Evolutionary conservation across 2,329 filamentous ascomycete species (phyloP).

Genomic region (Colletotrichum tropicicola): DNA sequence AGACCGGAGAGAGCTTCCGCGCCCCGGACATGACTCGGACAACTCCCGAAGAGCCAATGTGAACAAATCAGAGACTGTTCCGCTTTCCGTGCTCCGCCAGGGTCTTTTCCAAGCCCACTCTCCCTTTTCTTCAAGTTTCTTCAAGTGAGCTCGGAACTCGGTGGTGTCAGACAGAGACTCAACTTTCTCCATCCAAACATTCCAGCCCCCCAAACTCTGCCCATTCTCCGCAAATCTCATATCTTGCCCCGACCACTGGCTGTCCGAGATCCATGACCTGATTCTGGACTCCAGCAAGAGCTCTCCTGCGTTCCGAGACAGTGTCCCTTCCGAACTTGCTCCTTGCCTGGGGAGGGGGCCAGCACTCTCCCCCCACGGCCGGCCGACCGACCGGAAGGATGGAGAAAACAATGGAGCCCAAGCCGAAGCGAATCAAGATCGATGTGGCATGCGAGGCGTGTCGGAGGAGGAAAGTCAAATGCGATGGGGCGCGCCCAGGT

Average conservation of each 20-base stretch:
- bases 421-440: conserved; percentile 51
- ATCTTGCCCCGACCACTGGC: background rate
- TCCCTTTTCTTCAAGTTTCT: background rate
- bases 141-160: conserved; percentile 19
- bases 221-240: conserved; percentile 10
- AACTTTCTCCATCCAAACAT: conserved; percentile 12
- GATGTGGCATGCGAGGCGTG: conserved; percentile 53
- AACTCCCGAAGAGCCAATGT: background rate
- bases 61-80: conserved; percentile 10
- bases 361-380: background rate
- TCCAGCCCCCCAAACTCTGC: conserved; percentile 2
- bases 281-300: background rate
- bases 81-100: conserved; percentile 11
- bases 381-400: background rate
- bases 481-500: conserved; percentile 50
- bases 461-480: conserved; percentile 50
- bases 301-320: conserved; percentile 10
- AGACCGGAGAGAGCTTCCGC: background rate
- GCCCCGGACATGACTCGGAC: conserved; percentile 1
- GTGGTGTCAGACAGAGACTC: background rate
- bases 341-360: background rate
- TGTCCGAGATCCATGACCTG: conserved; percentile 18
- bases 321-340: background rate
- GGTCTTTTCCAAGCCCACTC: background rate
- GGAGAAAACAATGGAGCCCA: conserved; percentile 24